phyloP scores from a whole-genome alignment of 257 asterid species.

The Solanum paucissectum region DNA sequence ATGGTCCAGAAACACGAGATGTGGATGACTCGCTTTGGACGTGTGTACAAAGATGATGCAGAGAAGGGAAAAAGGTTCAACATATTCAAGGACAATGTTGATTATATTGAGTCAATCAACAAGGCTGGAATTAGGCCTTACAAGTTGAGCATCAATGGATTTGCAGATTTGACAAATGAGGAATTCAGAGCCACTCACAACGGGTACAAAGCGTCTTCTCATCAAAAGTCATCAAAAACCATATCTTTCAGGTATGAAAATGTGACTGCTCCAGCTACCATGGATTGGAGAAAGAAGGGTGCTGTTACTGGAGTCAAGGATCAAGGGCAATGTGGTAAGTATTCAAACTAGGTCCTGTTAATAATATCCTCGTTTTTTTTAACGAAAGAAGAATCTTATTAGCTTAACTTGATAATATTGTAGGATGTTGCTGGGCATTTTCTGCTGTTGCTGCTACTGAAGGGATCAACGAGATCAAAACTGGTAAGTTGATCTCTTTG shows the following conservation, averaged over 20 bases:
- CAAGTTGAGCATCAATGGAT: too few species aligned
- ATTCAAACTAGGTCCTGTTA: not conserved
- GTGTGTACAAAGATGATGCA: constrained; percentile 19
- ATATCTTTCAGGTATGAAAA: constrained; percentile 11
- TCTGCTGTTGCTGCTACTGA: constrained; percentile 12
- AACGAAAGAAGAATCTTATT: not conserved
- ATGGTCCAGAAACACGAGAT: constrained; percentile 22
- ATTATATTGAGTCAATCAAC: too few species aligned
- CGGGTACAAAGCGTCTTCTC: too few species aligned
- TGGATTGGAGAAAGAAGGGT: constrained; percentile 20
- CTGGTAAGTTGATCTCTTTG: not conserved
- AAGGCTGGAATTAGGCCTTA: too few species aligned
- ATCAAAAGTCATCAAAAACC: not conserved
- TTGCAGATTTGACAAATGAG: too few species aligned
- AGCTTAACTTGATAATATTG: not conserved
- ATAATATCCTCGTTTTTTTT: not conserved
- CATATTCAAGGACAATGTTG: too few species aligned
- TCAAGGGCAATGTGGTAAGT: constrained; percentile 35
- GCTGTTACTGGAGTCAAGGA: constrained; percentile 36
- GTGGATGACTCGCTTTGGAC: constrained; percentile 28
- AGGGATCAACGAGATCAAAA: constrained; percentile 4
- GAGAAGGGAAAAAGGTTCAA: constrained; percentile 17
- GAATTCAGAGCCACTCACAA: too few species aligned
- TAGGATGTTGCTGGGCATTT: constrained; percentile 18
- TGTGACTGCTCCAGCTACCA: constrained; percentile 2